Base-by-base conservation (phyloP, 2,329 filamentous ascomycete genomes). In the Pseudopyrenochaeta lycopersici region DNA sequence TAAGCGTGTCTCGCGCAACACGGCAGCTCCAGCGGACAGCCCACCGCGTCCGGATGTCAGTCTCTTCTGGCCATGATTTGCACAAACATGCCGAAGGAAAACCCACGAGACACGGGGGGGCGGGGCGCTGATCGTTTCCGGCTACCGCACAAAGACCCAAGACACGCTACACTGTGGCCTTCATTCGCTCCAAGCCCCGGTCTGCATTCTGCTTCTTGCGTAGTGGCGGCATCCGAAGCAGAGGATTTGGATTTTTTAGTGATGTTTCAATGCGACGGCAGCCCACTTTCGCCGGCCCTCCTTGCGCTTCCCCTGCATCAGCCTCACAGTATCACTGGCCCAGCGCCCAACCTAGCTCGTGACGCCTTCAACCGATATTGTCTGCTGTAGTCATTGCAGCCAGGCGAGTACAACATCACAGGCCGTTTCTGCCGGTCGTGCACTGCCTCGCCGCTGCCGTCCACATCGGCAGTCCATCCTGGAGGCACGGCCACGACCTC, bases 321-420 rank as follows among this genome's bases (percentile, higher is more conserved):
- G 49, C 36, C 49, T 50, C 49, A 38, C 36, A 38, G 49, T 49
- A 46, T 54, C 54, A 56, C 49, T 41, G 33, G 46, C 46, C 46
- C 39, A 17, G 21, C 27, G 14, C 7, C 38, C 21, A 14, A 10
- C 20, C 39, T 41, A 21, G 39, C 33, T 42, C 29, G 45, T 21
- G 36, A 32, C n/a, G 21, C 18, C 23, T 27, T 7, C 39, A 40
- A 30, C 35, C 45, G 38, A 47, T 36, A 46, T 35, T 45, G 46
- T 39, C 40, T 33, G n/a, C 45, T 49, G 45, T 46, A 27, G 43
- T 35, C 45, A 30, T 36, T 36, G 41, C 46, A 36, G 15, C 43
- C 41, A 31, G 4, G 32, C 52, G 46, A 47, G 48, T 38, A 47
- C 52, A 52, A 33, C 39, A 41, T 32, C 12, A 21, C 42, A 41